A percentile compares a stretch with the other conserved stretches of the same genome.
Conservation (phyloP, 345 rosid genomes). For the Capsella bursapastoris region DNA sequence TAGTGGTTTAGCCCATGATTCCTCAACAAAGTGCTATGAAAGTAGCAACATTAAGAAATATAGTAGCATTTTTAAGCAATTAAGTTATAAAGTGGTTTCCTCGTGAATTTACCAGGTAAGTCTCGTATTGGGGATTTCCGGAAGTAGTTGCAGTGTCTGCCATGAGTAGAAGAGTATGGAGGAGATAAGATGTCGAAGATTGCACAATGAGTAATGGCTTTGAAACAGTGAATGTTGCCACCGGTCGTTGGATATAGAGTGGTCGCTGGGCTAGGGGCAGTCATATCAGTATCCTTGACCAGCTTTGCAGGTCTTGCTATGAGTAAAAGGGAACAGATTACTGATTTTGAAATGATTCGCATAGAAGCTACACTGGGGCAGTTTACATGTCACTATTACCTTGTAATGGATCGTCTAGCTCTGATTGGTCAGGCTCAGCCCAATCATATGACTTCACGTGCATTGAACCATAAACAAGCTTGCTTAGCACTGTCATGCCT, state of each 20-base stretch:
- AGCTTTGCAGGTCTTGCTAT: constrained; percentile 86
- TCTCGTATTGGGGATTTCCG: constrained; percentile 54
- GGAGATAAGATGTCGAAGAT: constrained; percentile 80
- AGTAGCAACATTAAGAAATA: neutral
- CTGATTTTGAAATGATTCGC: neutral
- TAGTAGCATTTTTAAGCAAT: neutral
- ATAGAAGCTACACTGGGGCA: constrained; percentile 11
- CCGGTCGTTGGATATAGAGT: constrained; percentile 78
- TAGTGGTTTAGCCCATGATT: neutral
- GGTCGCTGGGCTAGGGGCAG: constrained; percentile 72
- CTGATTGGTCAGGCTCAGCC: constrained; percentile 57
- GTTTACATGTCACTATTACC: constrained; percentile 55
- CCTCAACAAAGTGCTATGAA: neutral
- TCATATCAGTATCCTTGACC: constrained; percentile 75
- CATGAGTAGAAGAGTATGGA: constrained; percentile 68
- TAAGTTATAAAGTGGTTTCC: constrained; percentile 10
- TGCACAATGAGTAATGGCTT: constrained; percentile 80
- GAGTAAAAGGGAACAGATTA: constrained; percentile 34
- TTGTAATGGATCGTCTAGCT: constrained; percentile 61
- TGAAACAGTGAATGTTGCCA: constrained; percentile 87
- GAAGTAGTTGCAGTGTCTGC: constrained; percentile 77
- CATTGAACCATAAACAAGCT: constrained; percentile 84
- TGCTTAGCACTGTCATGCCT: constrained; percentile 97
- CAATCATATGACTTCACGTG: constrained; percentile 94
- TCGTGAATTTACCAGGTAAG: constrained; percentile 58